These are phyloP conservation scores for Anthoceros angustus DNA, from an alignment of 225 moss, liverwort and hornwort genomes.

Conservation along the genomic window DNA sequence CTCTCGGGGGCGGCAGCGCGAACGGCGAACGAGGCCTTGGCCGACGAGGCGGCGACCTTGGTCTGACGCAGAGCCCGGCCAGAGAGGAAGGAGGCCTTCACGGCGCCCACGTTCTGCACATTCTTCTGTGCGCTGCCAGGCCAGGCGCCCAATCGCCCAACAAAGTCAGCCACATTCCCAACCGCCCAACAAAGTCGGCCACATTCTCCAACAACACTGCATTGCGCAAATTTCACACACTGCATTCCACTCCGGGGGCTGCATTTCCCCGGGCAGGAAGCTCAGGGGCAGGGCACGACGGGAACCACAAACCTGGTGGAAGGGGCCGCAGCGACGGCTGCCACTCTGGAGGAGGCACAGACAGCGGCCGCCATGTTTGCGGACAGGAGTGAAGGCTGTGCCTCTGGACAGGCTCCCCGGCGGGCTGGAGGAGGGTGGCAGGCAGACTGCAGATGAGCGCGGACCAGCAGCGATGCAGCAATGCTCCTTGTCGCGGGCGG, in stretches of 20 bases:
- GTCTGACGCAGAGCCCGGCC: conserved; percentile 55
- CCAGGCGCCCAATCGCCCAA: not conserved
- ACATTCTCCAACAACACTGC: not conserved
- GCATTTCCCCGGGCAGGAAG: not conserved
- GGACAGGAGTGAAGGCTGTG: too few relatives aligned
- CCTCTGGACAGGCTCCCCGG: too few relatives aligned
- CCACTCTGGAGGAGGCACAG: not conserved
- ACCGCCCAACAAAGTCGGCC: not conserved
- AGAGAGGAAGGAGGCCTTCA: conserved; percentile 48
- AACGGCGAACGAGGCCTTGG: conserved; percentile 30
- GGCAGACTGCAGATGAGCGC: too few relatives aligned
- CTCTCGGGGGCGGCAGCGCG: conserved; percentile 31
- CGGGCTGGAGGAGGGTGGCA: too few relatives aligned
- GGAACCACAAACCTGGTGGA: not conserved
- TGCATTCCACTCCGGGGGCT: not conserved
- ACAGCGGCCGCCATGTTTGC: not conserved
- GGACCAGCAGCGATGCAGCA: too few relatives aligned
- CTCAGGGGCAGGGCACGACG: not conserved
- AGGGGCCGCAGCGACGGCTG: not conserved
- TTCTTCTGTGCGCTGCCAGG: conserved; percentile 37
- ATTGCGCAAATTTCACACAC: not conserved
- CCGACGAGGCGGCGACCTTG: conserved; percentile 28
- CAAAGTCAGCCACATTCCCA: not conserved
- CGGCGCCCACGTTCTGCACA: conserved; percentile 39
- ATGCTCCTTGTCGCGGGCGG: too few relatives aligned